Evolutionary conservation across 805 yeast genomes (phyloP), one percentile per base, ranked within the genome.

Genomic region (Kodamaea nitidulidarum): DNA sequence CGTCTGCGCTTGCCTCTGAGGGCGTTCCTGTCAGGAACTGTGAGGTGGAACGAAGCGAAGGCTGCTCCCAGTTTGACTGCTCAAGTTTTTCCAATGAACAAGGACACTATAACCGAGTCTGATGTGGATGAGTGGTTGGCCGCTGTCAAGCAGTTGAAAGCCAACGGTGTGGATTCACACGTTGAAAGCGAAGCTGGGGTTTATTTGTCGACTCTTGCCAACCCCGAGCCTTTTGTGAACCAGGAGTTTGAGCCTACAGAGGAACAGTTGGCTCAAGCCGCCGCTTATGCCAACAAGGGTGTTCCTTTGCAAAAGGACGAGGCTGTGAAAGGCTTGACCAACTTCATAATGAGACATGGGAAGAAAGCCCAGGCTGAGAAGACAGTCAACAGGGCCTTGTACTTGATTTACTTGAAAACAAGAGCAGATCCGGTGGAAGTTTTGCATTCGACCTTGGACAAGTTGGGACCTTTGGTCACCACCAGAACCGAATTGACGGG

Each of bases 331-430:
- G 81, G 84, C 50, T 77, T 93, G 54, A 81, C 86, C 39, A 88
- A 88, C 57, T 72, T 88, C 67, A 80, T 93, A 45, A 93, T 93
- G 98, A 80, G 86, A 56, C 81, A 87, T 56, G 98, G 98, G 31
- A 81, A 81, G 60, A 93, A 90, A 60, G 76, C 85, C 40, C 67
- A 71, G 36, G 97, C 98, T 0, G 82, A 81, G 56, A 81, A 75
- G 50, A 71, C 74, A 35, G 70, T 93, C 40, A 75, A 82, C 38
- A 75, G 82, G 55, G 95, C 97, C 0, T 70, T 93, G 37, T 88
- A 90, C 56, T 67, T 90, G 35, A 83, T 81, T 30, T 85, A 76
- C 61, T 72, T 88, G 48, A 78, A 81, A 53, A 69, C 78, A 10
- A 76, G 96, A 60, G 56, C 70, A 49, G 91, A 93, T 58, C 98